Percentiles rank a stretch among this genome's conserved stretches.
Evolutionary conservation across 805 yeast species (phyloP).

Genomic region (Pichia gijzeniarum): DNA sequence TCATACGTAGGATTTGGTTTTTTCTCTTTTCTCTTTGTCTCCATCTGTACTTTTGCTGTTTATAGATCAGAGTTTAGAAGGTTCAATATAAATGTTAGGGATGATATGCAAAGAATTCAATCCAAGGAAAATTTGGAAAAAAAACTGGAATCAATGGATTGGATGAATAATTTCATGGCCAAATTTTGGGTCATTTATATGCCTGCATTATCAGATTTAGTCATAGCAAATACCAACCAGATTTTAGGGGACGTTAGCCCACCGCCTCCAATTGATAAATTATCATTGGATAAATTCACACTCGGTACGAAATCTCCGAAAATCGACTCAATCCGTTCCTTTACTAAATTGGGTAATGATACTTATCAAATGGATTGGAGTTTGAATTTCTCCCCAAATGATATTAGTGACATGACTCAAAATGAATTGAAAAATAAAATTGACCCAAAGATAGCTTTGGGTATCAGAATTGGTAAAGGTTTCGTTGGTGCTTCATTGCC

Average conservation of each 20-base stretch:
- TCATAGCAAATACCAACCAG: conserved; percentile 61
- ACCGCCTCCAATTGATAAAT: conserved; percentile 73
- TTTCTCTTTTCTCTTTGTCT: conserved; percentile 53
- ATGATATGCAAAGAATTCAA: conserved; percentile 62
- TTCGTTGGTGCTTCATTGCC: conserved; percentile 71
- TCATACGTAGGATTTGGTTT: conserved; percentile 62
- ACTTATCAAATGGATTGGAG: conserved; percentile 80
- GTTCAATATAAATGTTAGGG: conserved; percentile 66
- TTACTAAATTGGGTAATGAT: conserved; percentile 61
- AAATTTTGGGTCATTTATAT: conserved; percentile 85
- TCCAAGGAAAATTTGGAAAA: conserved; percentile 60
- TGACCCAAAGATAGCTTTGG: conserved; percentile 76
- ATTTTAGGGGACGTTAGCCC: conserved; percentile 67
- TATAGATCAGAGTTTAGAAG: conserved; percentile 71
- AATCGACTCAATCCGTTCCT: conserved; percentile 64
- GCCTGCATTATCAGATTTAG: conserved; percentile 79
- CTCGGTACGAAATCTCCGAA: conserved; percentile 78
- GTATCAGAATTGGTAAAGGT: conserved; percentile 76
- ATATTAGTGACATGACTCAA: conserved; percentile 78
- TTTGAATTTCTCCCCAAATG: conserved; percentile 74
- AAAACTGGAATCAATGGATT: conserved; percentile 66
- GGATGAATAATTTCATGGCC: conserved; percentile 71
- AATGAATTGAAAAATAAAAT: conserved; percentile 62
- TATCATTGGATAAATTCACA: conserved; percentile 70
- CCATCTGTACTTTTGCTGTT: conserved; percentile 56